These are phyloP conservation scores for Claviceps sp. DNA, from an alignment of 2,329 filamentous ascomycete species.

Conservation along the genomic window DNA sequence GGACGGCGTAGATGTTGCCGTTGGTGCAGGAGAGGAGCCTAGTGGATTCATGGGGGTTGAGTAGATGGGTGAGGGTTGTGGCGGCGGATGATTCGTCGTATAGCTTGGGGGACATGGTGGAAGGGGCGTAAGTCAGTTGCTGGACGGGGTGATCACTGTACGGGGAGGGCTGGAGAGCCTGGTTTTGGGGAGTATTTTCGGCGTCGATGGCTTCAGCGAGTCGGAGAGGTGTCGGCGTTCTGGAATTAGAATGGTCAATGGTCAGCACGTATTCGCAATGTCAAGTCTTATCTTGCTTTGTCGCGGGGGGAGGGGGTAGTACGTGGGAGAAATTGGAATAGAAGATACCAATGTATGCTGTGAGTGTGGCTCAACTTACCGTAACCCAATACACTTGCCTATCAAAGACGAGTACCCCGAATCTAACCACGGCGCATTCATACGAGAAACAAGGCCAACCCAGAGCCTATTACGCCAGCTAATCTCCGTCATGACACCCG, in stretches of 20 bases:
- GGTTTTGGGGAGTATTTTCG: no score
- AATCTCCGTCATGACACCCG: conserved; percentile 14
- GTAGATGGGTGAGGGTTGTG: conserved; percentile 11
- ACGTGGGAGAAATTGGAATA: no score
- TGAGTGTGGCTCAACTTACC: conserved; percentile 6
- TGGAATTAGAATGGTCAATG: no score
- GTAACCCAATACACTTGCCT: conserved; percentile 12
- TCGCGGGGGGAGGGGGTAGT: no score
- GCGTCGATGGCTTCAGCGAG: no score
- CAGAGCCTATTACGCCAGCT: conserved; percentile 17
- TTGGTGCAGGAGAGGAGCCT: conserved; percentile 19
- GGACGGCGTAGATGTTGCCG: conserved; percentile 20
- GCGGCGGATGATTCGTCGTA: conserved; percentile 11
- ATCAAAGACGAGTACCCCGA: conserved; percentile 10
- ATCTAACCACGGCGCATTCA: conserved; percentile 10
- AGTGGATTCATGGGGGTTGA: conserved; percentile 9
- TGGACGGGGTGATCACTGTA: no score
- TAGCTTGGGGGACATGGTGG: not conserved
- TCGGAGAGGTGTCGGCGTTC: no score
- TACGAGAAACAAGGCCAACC: conserved; percentile 8
- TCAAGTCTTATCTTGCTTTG: no score
- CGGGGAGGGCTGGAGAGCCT: no score
- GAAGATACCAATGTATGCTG: no score
- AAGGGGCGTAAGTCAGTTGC: no score
- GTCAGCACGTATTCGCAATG: no score